phyloP scores from a whole-genome alignment of 768 basidiomycete species.

The Tricholoma furcatifolium region DNA sequence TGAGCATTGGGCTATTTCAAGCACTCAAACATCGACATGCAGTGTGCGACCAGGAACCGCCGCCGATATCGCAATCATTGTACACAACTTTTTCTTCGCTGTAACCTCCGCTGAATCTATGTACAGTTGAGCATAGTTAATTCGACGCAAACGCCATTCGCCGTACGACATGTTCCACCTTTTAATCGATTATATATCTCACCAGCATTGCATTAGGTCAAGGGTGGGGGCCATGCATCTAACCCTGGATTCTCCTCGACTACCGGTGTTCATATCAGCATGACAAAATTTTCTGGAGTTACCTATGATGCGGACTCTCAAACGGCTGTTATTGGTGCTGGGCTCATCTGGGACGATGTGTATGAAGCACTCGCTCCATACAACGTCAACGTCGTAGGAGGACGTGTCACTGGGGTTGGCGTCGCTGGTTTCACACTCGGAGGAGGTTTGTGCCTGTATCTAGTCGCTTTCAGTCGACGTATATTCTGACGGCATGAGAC shows the following conservation, averaged over 20 bases:
- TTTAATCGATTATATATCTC: not conserved
- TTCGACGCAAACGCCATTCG: constrained; percentile 47
- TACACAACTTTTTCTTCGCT: too few species aligned
- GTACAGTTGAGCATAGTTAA: constrained; percentile 48
- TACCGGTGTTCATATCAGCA: constrained; percentile 54
- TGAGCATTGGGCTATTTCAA: not conserved
- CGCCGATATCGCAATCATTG: not conserved
- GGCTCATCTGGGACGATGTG: constrained; percentile 64
- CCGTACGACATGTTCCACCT: constrained; percentile 31
- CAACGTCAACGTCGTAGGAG: constrained; percentile 57
- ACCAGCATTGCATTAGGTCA: constrained; percentile 38
- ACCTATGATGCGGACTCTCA: constrained; percentile 36
- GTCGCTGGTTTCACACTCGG: constrained; percentile 60
- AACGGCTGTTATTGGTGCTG: constrained; percentile 42
- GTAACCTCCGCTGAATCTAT: not conserved
- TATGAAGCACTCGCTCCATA: constrained; percentile 51
- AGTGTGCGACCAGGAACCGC: not conserved
- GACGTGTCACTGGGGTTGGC: constrained; percentile 55
- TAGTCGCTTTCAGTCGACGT: constrained; percentile 24
- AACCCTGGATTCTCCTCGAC: constrained; percentile 64
- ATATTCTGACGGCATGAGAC: constrained; percentile 21
- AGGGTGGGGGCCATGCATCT: constrained; percentile 58
- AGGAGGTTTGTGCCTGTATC: constrained; percentile 47
- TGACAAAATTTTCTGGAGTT: constrained; percentile 47
- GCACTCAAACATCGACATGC: not conserved